Conservation (phyloP, 2,329 filamentous ascomycete species). For the Epichloe coenophiala region DNA sequence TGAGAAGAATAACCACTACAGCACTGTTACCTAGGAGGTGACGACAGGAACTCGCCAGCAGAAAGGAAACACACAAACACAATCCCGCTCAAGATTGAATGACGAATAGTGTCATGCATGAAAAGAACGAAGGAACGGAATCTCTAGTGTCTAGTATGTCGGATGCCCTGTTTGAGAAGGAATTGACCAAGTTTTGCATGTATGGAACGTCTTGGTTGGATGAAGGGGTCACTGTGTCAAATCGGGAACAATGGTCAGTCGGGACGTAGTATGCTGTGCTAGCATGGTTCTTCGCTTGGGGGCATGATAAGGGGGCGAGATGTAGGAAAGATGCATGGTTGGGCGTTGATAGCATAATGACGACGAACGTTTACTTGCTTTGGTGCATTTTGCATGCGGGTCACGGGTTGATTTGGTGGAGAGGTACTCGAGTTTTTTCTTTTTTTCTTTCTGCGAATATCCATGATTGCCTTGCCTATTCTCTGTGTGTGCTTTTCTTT, state of each 20-base stretch:
- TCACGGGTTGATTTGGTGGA: neutral
- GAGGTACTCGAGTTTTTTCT: too few species aligned
- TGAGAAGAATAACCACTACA: neutral
- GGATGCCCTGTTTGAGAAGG: neutral
- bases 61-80: neutral
- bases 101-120: neutral
- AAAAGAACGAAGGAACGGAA: neutral
- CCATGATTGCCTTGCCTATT: too few species aligned
- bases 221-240: neutral
- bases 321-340: neutral
- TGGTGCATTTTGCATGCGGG: neutral
- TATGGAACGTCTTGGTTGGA: neutral
- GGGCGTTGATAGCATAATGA: slow-evolving; percentile 4
- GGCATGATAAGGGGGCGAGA: neutral
- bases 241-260: too few species aligned
- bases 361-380: neutral
- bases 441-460: too few species aligned
- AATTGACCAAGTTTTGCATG: neutral
- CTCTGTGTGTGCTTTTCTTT: too few species aligned
- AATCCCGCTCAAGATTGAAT: neutral
- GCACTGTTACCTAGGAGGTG: neutral
- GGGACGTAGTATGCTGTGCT: neutral
- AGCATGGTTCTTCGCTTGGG: neutral
- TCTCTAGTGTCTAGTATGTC: neutral
- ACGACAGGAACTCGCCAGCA: neutral